phyloP scores from a whole-genome alignment of 805 yeast genomes.

The Brettanomyces nanus region DNA sequence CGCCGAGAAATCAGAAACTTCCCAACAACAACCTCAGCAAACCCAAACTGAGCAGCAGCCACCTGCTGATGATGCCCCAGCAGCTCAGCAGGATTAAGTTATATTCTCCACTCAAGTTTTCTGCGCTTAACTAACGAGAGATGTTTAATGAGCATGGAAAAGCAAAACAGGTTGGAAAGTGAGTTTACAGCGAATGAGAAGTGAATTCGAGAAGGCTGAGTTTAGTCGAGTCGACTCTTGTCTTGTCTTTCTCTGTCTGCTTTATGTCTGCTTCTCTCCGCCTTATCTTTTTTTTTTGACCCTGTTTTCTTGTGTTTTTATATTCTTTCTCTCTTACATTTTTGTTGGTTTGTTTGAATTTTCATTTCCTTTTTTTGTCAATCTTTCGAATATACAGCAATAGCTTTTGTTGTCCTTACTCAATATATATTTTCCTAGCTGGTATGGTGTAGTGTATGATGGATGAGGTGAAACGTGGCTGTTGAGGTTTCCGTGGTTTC shows the following conservation, averaged over 20 bases:
- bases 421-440: conserved; percentile 2
- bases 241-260: too few relatives aligned
- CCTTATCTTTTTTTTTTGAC: neutral
- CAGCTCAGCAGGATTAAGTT: conserved; percentile 9
- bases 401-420: neutral
- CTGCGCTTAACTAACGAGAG: neutral
- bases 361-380: neutral
- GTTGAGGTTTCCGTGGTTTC: too few relatives aligned
- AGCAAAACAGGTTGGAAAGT: neutral
- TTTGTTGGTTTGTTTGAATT: conserved; percentile 1
- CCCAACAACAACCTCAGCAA: conserved; percentile 1
- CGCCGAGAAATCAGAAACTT: conserved; percentile 1
- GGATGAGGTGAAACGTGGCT: too few relatives aligned
- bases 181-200: neutral
- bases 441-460: too few relatives aligned
- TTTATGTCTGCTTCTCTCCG: neutral
- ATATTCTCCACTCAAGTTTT: neutral
- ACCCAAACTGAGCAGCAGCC: neutral
- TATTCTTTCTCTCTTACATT: neutral
- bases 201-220: neutral
- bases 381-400: conserved; percentile 1
- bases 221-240: too few relatives aligned
- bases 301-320: conserved; percentile 1
- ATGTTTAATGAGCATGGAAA: too few relatives aligned
- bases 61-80: conserved; percentile 3